A percentile compares a stretch with the other conserved stretches of the same genome.
These are phyloP conservation scores for Gremmenia infestans DNA, from an alignment of 2,329 filamentous ascomycete genomes.

Conservation along the genomic window DNA sequence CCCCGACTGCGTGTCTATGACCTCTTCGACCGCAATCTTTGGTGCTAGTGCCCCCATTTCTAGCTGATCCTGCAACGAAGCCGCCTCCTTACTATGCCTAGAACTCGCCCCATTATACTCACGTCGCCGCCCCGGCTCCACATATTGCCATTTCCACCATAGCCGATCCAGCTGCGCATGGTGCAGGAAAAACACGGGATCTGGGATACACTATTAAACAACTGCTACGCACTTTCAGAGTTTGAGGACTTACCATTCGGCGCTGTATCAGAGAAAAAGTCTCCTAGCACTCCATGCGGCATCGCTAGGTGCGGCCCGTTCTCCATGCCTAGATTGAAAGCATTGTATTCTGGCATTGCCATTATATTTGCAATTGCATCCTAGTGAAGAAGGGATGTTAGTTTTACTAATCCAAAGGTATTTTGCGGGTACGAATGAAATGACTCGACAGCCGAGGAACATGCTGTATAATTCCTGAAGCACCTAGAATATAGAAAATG, in stretches of 20 bases:
- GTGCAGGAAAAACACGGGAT: slow-evolving; percentile 30
- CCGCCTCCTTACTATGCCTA: neutral
- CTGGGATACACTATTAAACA: slow-evolving; percentile 27
- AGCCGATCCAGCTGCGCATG: slow-evolving; percentile 19
- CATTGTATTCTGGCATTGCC: too few species aligned
- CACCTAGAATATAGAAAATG: too few species aligned
- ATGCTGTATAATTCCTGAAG: too few species aligned
- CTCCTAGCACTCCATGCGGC: neutral
- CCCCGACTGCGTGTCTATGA: neutral
- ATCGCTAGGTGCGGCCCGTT: too few species aligned
- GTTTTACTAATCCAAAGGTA: too few species aligned
- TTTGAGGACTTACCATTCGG: neutral
- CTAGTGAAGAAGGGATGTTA: too few species aligned
- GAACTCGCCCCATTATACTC: neutral
- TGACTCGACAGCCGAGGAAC: too few species aligned
- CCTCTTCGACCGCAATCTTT: neutral
- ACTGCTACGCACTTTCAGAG: neutral
- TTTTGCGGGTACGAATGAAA: too few species aligned
- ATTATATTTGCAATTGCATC: too few species aligned
- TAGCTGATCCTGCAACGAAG: neutral
- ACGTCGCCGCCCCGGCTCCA: neutral
- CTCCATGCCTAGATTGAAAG: too few species aligned
- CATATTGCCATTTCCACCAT: slow-evolving; percentile 31
- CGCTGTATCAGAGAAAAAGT: neutral
- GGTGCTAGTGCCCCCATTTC: neutral